These are phyloP conservation scores for Linum lewisii DNA, from an alignment of 345 rosid genomes.

Conservation along the genomic window DNA sequence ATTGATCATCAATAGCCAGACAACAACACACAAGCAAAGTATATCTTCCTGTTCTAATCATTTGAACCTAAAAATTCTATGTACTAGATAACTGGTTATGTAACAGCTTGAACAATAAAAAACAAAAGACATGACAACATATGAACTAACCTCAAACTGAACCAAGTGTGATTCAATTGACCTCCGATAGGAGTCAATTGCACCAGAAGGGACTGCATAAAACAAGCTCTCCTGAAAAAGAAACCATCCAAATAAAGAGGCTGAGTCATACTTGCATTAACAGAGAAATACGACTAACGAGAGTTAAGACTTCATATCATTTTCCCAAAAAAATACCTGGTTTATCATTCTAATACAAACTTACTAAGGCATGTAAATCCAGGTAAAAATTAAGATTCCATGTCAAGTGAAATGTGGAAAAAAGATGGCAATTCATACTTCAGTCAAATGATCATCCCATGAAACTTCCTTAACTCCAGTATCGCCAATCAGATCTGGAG, in stretches of 20 bases:
- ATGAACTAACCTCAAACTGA: slow-evolving; percentile 39
- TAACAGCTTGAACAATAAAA: slow-evolving; percentile 1
- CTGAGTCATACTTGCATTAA: neutral
- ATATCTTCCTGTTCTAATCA: neutral
- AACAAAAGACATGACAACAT: slow-evolving; percentile 2
- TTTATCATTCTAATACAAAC: neutral
- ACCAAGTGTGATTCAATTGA: slow-evolving; percentile 70
- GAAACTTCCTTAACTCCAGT: slow-evolving; percentile 44
- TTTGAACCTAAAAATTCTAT: slow-evolving; percentile 3
- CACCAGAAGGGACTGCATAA: slow-evolving; percentile 77
- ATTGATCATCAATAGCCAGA: neutral
- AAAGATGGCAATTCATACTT: slow-evolving; percentile 38
- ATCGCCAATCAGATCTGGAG: slow-evolving; percentile 47
- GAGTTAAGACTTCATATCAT: no score
- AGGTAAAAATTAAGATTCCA: neutral
- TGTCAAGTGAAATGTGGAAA: slow-evolving; percentile 7
- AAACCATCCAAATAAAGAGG: slow-evolving; percentile 10
- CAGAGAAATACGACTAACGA: slow-evolving; percentile 3
- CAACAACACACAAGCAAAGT: neutral
- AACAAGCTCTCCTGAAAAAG: slow-evolving; percentile 81
- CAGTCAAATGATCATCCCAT: slow-evolving; percentile 67
- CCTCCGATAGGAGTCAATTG: slow-evolving; percentile 64
- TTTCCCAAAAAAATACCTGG: no score
- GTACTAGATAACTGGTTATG: neutral
- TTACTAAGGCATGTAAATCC: neutral